These are phyloP conservation scores for Flaveria robusta DNA, from an alignment of 129 eudicot genomes.

Conservation along the genomic window DNA sequence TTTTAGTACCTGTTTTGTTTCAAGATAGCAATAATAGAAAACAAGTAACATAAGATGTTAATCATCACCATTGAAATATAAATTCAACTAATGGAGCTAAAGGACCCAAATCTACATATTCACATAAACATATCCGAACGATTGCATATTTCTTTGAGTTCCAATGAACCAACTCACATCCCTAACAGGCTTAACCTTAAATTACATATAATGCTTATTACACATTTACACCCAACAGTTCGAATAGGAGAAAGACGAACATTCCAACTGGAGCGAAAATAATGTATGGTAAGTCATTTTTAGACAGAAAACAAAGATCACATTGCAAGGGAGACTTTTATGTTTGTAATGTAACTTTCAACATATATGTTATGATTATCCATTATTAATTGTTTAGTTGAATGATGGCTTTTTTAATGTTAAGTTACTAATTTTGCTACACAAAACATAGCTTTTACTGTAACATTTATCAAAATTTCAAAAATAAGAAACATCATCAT, in stretches of 20 bases:
- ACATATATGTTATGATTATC: not conserved
- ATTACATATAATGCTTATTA: no score
- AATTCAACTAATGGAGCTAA: not conserved
- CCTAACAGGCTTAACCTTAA: no score
- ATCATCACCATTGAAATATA: not conserved
- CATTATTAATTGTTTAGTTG: not conserved
- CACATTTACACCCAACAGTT: no score
- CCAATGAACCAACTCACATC: no score
- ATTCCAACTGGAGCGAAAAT: not conserved
- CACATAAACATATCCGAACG: not conserved
- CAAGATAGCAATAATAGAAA: constrained; percentile 1
- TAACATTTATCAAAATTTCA: not conserved
- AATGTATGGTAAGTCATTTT: not conserved
- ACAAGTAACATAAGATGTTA: not conserved
- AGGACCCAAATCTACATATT: not conserved
- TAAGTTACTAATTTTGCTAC: not conserved
- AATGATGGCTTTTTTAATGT: no score
- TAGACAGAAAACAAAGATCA: not conserved
- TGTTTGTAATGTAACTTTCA: not conserved
- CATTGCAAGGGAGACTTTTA: not conserved
- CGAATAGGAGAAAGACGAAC: no score
- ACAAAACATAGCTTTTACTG: not conserved
- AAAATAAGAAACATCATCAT: not conserved
- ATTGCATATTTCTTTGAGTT: no score
- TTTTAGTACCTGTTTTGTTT: constrained; percentile 35